Conservation (phyloP, 2,329 filamentous ascomycete genomes). For the Cladosporium sp. region DNA sequence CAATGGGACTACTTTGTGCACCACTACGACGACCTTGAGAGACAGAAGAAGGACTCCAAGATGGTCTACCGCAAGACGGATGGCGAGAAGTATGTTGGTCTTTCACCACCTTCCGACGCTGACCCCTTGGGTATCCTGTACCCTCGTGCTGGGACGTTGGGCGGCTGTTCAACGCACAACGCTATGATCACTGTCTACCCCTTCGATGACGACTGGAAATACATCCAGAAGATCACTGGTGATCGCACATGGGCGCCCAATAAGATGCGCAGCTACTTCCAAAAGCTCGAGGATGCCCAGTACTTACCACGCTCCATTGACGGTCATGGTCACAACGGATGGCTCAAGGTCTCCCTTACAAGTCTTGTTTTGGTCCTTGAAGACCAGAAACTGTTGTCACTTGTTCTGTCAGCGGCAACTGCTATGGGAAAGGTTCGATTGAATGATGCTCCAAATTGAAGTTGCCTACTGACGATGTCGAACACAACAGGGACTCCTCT, state of each 20-base stretch:
- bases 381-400: conserved; percentile 30
- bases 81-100: conserved; percentile 55
- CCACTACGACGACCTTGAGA: conserved; percentile 57
- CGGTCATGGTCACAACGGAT: conserved; percentile 57
- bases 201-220: conserved; percentile 59
- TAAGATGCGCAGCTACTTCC: conserved; percentile 60
- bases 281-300: conserved; percentile 47
- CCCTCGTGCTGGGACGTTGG: conserved; percentile 57
- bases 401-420: conserved; percentile 53
- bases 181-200: conserved; percentile 61
- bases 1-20: conserved; percentile 65
- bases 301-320: conserved; percentile 25
- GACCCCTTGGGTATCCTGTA: conserved; percentile 57
- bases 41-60: conserved; percentile 59
- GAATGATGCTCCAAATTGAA: not conserved
- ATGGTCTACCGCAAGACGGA: conserved; percentile 56
- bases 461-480: not conserved
- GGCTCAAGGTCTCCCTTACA: conserved; percentile 26
- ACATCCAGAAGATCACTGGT: conserved; percentile 59
- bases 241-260: conserved; percentile 58
- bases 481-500: conserved; percentile 30
- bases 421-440: conserved; percentile 39
- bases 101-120: conserved; percentile 55
- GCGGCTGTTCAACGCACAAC: conserved; percentile 63
- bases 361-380: conserved; percentile 46